phyloP scores from a whole-genome alignment of 495 filamentous ascomycete genomes.

The Penicillium bovifimosum region DNA sequence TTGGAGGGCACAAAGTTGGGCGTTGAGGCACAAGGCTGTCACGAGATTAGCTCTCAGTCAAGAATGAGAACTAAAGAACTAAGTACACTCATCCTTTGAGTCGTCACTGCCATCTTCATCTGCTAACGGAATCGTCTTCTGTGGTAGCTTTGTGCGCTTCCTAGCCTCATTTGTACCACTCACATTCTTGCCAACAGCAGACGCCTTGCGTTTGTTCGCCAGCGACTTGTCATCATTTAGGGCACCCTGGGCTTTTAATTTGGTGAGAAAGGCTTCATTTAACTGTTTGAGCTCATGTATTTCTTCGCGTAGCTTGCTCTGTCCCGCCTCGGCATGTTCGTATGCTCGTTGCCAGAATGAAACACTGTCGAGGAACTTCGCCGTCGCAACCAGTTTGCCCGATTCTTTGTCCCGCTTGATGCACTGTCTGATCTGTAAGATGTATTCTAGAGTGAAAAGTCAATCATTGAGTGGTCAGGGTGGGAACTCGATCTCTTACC shows the following conservation, averaged over 20 bases:
- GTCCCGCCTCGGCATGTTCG: constrained; percentile 38
- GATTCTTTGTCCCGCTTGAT: constrained; percentile 24
- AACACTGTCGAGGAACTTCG: constrained; percentile 43
- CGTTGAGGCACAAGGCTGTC: constrained; percentile 23
- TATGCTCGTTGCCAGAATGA: constrained; percentile 49
- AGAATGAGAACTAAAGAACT: background rate
- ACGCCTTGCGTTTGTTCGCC: constrained; percentile 27
- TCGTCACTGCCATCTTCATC: background rate
- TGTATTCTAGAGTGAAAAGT: constrained; percentile 32
- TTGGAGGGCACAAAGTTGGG: constrained; percentile 33
- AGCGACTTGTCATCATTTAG: background rate
- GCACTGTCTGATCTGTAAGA: constrained; percentile 31
- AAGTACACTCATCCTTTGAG: background rate
- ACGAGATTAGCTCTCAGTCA: constrained; percentile 1
- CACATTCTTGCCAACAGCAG: constrained; percentile 1
- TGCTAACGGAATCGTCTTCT: constrained; percentile 7
- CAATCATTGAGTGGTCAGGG: background rate
- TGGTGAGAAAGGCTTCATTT: constrained; percentile 23
- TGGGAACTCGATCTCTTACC: constrained; percentile 20
- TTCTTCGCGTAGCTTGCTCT: constrained; percentile 38
- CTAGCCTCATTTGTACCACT: background rate
- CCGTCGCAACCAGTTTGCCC: constrained; percentile 6
- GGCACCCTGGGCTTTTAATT: constrained; percentile 10
- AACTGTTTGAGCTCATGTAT: constrained; percentile 39
- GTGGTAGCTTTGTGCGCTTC: constrained; percentile 25